Conservation (phyloP, 805 yeast species). For the Wickerhamiella galacta region DNA sequence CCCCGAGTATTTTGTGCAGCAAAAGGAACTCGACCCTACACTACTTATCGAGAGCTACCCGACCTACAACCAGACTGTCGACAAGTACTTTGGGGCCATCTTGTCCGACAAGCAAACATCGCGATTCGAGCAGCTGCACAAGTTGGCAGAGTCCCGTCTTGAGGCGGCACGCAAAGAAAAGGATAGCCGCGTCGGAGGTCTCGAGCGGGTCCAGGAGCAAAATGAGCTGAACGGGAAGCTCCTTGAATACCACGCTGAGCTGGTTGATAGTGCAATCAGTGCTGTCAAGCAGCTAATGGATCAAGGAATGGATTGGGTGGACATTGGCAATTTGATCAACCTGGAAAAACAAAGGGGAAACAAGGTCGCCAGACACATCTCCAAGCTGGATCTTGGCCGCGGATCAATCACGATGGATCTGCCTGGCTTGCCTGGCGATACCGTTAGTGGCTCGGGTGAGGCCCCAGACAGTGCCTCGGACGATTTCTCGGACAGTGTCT, state of each 20-base stretch:
- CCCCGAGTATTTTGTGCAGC: slow-evolving; percentile 22
- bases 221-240: slow-evolving; percentile 58
- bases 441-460: too few species aligned
- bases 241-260: slow-evolving; percentile 48
- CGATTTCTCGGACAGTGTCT: slow-evolving; percentile 19
- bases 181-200: slow-evolving; percentile 45
- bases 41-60: slow-evolving; percentile 20
- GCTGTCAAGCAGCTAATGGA: slow-evolving; percentile 52
- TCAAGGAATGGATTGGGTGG: slow-evolving; percentile 88
- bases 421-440: slow-evolving; percentile 29
- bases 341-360: slow-evolving; percentile 55
- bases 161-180: slow-evolving; percentile 64
- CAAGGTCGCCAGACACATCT: slow-evolving; percentile 42
- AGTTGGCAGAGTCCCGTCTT: slow-evolving; percentile 56
- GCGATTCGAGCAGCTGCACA: slow-evolving; percentile 38
- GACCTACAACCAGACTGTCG: slow-evolving; percentile 72
- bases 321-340: slow-evolving; percentile 58
- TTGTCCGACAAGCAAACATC: slow-evolving; percentile 67
- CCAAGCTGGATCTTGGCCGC: slow-evolving; percentile 49
- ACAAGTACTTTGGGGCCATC: slow-evolving; percentile 65
- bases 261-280: slow-evolving; percentile 53
- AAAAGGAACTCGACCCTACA: slow-evolving; percentile 23
- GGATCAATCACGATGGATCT: slow-evolving; percentile 46
- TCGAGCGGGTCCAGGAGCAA: slow-evolving; percentile 42
- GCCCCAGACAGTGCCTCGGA: too few species aligned